These are phyloP conservation scores for Diaporthe australafricana DNA, from an alignment of 2,329 filamentous ascomycete genomes.

Conservation along the genomic window DNA sequence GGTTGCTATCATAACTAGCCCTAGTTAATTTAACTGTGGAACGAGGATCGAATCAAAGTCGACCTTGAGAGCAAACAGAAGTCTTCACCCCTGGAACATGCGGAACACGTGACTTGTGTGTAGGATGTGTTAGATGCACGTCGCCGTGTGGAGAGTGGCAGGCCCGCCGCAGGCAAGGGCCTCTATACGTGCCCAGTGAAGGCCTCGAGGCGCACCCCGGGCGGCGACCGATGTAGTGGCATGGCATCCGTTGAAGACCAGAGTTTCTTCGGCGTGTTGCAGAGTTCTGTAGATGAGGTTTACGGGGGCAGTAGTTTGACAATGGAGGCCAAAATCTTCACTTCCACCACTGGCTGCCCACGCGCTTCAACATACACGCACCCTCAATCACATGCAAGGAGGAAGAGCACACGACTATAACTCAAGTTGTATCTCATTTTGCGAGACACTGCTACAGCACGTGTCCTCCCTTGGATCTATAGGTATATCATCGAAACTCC, in stretches of 20 bases:
- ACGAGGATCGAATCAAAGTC: slow-evolving; percentile 1
- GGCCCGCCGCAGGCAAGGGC: not conserved
- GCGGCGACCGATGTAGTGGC: not conserved
- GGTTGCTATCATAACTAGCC: slow-evolving; percentile 15
- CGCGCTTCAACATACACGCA: not conserved
- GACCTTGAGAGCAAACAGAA: slow-evolving; percentile 4
- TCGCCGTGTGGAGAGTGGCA: slow-evolving; percentile 2
- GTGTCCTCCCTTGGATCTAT: slow-evolving; percentile 6
- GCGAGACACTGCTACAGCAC: slow-evolving; percentile 16
- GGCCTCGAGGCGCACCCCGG: not conserved
- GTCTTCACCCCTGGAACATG: not conserved
- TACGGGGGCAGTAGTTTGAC: no score
- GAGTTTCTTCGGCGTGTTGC: no score
- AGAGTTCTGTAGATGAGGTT: not conserved
- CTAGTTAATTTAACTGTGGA: not conserved
- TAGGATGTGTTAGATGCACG: not conserved
- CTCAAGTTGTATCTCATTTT: not conserved
- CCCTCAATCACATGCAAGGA: not conserved
- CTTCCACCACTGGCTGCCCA: no score
- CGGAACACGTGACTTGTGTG: slow-evolving; percentile 7
- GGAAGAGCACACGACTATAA: not conserved
- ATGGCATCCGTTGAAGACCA: no score
- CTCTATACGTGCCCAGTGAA: not conserved
- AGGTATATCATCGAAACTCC: slow-evolving; percentile 8
- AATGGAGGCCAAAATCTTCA: no score